These are phyloP conservation scores for Cenococcum geophilum DNA, from an alignment of 495 filamentous ascomycete genomes.

Conservation along the genomic window DNA sequence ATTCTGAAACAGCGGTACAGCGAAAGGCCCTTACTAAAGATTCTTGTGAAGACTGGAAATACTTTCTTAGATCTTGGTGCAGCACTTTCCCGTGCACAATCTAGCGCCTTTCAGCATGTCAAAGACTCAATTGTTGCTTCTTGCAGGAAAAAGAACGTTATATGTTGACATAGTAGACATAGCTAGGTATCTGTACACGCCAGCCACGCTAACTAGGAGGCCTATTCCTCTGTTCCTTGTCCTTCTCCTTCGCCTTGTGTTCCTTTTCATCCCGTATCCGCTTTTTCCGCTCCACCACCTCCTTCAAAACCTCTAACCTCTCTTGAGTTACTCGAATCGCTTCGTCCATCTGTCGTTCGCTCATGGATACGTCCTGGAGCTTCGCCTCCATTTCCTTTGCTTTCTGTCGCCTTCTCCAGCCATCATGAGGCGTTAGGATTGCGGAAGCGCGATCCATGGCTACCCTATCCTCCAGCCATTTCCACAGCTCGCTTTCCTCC, in stretches of 20 bases:
- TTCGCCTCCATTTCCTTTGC: constrained; percentile 33
- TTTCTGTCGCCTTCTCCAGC: constrained; percentile 30
- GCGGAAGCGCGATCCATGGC: constrained; percentile 46
- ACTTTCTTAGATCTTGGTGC: too few relatives aligned
- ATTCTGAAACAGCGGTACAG: too few relatives aligned
- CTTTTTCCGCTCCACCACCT: constrained; percentile 57
- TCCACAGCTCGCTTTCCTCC: constrained; percentile 90
- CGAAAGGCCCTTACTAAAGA: too few relatives aligned
- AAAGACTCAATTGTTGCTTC: too few relatives aligned
- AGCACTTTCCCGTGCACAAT: too few relatives aligned
- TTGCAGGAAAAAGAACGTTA: neutral
- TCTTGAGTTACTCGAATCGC: constrained; percentile 83
- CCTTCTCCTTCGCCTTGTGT: neutral
- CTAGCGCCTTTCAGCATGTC: too few relatives aligned
- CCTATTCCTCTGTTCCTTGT: neutral
- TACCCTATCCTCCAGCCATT: constrained; percentile 87
- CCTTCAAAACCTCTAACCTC: constrained; percentile 66
- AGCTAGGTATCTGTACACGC: neutral
- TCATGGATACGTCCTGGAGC: constrained; percentile 61
- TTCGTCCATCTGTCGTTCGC: constrained; percentile 71
- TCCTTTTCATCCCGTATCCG: neutral
- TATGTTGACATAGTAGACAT: neutral
- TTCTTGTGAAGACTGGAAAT: too few relatives aligned
- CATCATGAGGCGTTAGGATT: constrained; percentile 35
- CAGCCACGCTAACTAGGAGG: neutral